Evolutionary conservation across 2,329 filamentous ascomycete genomes (phyloP).

Genomic region (Malbranchea zuffiana): DNA sequence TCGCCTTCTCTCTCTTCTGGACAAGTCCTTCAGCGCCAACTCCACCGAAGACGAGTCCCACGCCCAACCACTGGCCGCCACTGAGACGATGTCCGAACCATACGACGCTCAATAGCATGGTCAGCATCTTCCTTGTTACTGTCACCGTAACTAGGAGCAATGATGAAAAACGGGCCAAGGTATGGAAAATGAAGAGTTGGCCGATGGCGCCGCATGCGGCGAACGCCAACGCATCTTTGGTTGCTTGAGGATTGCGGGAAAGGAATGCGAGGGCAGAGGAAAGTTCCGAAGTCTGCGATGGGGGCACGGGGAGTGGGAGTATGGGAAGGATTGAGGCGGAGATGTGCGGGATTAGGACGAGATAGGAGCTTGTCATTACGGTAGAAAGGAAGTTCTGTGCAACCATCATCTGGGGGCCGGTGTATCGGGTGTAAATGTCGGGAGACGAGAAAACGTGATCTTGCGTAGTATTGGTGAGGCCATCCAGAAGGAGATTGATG

Average conservation of each 20-base stretch:
- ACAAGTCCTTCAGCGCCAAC: conserved; percentile 84
- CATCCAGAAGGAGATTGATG: conserved; percentile 90
- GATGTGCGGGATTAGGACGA: conserved; percentile 70
- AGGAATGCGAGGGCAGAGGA: conserved; percentile 71
- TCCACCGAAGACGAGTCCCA: conserved; percentile 85
- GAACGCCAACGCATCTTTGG: conserved; percentile 82
- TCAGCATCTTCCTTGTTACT: conserved; percentile 97
- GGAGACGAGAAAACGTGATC: conserved; percentile 73
- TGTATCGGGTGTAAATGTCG: conserved; percentile 60
- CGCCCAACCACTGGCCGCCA: conserved; percentile 86
- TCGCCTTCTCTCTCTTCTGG: conserved; percentile 68
- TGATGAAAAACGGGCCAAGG: conserved; percentile 80
- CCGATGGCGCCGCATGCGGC: conserved; percentile 82
- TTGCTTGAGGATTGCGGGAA: conserved; percentile 64
- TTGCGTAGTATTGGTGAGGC: conserved; percentile 90
- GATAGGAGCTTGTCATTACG: conserved; percentile 61
- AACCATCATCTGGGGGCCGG: conserved; percentile 98
- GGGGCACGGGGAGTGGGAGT: conserved; percentile 49
- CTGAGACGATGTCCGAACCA: conserved; percentile 85
- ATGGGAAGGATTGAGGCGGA: conserved; percentile 55
- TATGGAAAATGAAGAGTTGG: conserved; percentile 97
- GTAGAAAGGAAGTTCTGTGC: conserved; percentile 87
- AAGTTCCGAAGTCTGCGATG: conserved; percentile 62
- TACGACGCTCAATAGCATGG: conserved; percentile 92
- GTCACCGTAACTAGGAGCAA: conserved; percentile 91